phyloP scores from a whole-genome alignment of 345 rosid genomes.

The Aethionema arabicum region DNA sequence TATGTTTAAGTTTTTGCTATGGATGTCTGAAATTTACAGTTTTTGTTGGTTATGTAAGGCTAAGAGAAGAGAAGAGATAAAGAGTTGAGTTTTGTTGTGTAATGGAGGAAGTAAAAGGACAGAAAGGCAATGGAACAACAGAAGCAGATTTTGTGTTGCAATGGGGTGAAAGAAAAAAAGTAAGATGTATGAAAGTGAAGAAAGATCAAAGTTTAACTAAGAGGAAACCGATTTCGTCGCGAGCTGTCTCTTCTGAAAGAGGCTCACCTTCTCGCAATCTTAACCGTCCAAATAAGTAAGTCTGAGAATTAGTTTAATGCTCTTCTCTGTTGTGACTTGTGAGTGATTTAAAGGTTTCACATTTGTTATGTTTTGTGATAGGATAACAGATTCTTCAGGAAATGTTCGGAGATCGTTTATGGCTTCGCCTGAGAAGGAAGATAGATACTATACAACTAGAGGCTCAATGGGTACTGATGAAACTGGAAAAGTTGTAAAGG shows the following conservation, averaged over 20 bases:
- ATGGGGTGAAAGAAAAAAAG: slow-evolving; percentile 92
- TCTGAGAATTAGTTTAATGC: neutral
- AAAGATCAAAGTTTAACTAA: slow-evolving; percentile 54
- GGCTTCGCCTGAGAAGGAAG: slow-evolving; percentile 73
- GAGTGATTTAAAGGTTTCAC: neutral
- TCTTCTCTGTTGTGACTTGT: neutral
- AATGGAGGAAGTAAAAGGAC: slow-evolving; percentile 74
- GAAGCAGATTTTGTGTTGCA: slow-evolving; percentile 83
- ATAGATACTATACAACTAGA: slow-evolving; percentile 73
- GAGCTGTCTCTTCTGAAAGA: slow-evolving; percentile 46
- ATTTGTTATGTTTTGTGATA: slow-evolving; percentile 33
- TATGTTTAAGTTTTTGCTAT: slow-evolving; percentile 11
- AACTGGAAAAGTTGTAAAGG: slow-evolving; percentile 50
- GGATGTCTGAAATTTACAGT: slow-evolving; percentile 7
- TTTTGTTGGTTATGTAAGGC: slow-evolving; percentile 27
- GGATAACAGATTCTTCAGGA: slow-evolving; percentile 50
- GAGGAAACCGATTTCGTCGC: slow-evolving; percentile 57
- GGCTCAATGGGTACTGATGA: slow-evolving; percentile 77
- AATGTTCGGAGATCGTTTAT: slow-evolving; percentile 49
- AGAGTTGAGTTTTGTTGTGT: slow-evolving; percentile 1
- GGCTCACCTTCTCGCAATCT: slow-evolving; percentile 53
- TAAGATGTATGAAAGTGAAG: slow-evolving; percentile 75
- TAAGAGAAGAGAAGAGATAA: slow-evolving; percentile 3
- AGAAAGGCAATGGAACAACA: slow-evolving; percentile 46
- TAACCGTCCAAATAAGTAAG: slow-evolving; percentile 57